phyloP scores from a whole-genome alignment of 148 eudicot genomes.

The Chenopodium album region DNA sequence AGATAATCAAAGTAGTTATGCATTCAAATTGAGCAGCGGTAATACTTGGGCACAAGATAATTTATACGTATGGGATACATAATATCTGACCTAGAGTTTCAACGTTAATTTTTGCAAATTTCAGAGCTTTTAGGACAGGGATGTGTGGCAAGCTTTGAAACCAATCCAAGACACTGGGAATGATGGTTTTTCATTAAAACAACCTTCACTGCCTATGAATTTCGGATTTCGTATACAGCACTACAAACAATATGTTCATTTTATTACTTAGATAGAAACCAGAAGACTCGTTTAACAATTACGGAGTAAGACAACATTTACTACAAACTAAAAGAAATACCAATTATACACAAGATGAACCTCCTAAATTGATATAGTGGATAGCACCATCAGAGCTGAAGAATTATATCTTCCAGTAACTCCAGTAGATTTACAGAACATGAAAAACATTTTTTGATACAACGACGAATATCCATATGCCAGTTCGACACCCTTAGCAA shows the following conservation, averaged over 20 bases:
- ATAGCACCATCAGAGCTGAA: not conserved
- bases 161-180: not conserved
- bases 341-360: not conserved
- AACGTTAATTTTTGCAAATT: not conserved
- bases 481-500: slow-evolving; percentile 4
- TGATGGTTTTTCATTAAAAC: not conserved
- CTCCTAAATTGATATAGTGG: not conserved
- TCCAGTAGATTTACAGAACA: slow-evolving; percentile 20
- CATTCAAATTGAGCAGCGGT: too few relatives aligned
- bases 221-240: too few relatives aligned
- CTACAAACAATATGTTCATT: too few relatives aligned
- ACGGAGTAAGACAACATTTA: not conserved
- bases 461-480: slow-evolving; percentile 5
- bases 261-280: too few relatives aligned
- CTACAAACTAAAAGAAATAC: not conserved
- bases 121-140: not conserved
- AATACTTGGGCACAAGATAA: too few relatives aligned
- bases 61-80: too few relatives aligned
- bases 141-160: not conserved
- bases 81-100: too few relatives aligned
- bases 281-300: too few relatives aligned
- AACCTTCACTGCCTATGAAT: not conserved
- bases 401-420: not conserved
- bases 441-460: slow-evolving; percentile 3
- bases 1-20: too few relatives aligned